A percentile compares a stretch with the other conserved stretches of the same genome.
These are phyloP conservation scores for Trametes pubescens DNA, from an alignment of 1,284 basidiomycete genomes.

Conservation along the genomic window DNA sequence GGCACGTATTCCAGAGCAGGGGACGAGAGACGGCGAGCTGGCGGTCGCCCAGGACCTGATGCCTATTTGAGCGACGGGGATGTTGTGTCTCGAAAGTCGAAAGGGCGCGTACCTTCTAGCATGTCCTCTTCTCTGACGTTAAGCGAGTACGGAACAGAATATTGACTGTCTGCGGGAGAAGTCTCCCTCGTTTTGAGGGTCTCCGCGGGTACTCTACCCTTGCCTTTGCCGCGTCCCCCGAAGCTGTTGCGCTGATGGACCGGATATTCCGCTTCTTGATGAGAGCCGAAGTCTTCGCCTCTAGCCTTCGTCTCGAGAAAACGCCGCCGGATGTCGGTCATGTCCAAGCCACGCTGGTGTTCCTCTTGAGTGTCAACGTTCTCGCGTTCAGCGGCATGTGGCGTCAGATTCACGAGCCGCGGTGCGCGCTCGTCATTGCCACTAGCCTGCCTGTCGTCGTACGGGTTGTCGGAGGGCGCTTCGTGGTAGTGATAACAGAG, in stretches of 20 bases:
- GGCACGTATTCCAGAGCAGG: constrained; percentile 23
- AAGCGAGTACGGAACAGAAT: constrained; percentile 21
- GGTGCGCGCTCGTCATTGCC: constrained; percentile 63
- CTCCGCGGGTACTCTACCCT: constrained; percentile 30
- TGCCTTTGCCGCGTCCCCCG: constrained; percentile 27
- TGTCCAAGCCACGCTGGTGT: constrained; percentile 68
- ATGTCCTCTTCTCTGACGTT: constrained; percentile 28
- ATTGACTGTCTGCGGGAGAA: constrained; percentile 33
- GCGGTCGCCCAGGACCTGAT: constrained; percentile 30
- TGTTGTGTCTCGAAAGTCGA: background rate
- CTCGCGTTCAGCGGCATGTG: constrained; percentile 59
- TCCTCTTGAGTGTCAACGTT: constrained; percentile 77
- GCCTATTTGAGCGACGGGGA: constrained; percentile 9
- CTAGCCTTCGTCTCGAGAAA: constrained; percentile 67
- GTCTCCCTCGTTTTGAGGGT: constrained; percentile 28
- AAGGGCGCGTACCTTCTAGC: constrained; percentile 28
- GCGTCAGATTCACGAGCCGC: constrained; percentile 55
- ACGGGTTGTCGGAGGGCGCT: constrained; percentile 67
- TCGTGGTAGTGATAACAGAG: constrained; percentile 83
- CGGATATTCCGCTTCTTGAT: constrained; percentile 38
- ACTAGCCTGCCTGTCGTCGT: constrained; percentile 63
- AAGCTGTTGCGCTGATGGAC: constrained; percentile 28
- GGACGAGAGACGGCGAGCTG: constrained; percentile 25
- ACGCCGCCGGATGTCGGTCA: constrained; percentile 68
- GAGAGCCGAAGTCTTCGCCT: constrained; percentile 39